These are phyloP conservation scores for Phytophthora sp. DNA, from an alignment of 352 stramenopile genomes.

Conservation along the genomic window DNA sequence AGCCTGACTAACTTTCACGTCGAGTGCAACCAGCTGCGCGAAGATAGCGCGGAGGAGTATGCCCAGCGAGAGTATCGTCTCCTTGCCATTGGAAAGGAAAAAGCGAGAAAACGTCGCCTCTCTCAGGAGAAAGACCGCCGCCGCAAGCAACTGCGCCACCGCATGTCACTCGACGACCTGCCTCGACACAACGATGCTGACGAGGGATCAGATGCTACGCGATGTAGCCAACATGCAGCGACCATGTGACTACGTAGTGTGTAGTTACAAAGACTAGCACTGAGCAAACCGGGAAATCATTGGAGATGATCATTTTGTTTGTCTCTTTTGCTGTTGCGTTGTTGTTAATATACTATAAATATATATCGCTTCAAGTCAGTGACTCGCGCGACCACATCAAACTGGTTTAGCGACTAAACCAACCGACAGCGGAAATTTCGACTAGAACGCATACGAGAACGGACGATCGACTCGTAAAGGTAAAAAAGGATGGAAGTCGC, in stretches of 20 bases:
- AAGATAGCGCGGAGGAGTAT: neutral
- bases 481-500: too few species aligned
- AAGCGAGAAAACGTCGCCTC: neutral
- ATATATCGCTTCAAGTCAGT: neutral
- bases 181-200: neutral
- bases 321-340: neutral
- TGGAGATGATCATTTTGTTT: neutral
- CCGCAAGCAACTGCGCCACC: neutral
- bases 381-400: neutral
- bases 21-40: neutral
- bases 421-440: too few species aligned
- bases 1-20: constrained; percentile 9
- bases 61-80: neutral
- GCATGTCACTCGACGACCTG: neutral
- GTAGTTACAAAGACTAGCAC: neutral
- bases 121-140: neutral
- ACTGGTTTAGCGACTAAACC: neutral
- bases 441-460: too few species aligned
- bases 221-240: neutral
- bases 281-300: neutral
- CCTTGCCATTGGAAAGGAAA: neutral
- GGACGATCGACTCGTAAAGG: too few species aligned
- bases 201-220: neutral
- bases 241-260: neutral
- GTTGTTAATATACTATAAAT: neutral